Conservation (phyloP, 164 flowering plant species). For the Stephania cephalantha region DNA sequence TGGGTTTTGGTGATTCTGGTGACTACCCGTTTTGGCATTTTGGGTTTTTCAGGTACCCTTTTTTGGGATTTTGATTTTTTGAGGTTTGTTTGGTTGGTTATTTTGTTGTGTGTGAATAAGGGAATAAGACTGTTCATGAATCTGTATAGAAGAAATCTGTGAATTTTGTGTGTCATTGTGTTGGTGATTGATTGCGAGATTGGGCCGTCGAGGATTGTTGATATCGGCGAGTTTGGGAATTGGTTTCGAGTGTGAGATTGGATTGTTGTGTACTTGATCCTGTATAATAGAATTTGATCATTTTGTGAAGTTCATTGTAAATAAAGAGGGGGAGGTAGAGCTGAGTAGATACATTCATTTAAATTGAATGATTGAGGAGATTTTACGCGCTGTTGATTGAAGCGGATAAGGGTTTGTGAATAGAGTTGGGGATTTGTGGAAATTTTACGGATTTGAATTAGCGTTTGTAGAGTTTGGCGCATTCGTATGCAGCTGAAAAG, state of each 20-base stretch:
- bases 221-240: too few species aligned
- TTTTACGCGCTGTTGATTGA: background rate
- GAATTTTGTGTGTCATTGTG: background rate
- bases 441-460: background rate
- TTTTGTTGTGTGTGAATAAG: background rate
- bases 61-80: background rate
- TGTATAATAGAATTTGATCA: background rate
- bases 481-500: conserved; percentile 7
- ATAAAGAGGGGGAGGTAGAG: background rate
- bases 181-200: background rate
- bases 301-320: background rate
- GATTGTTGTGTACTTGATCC: background rate
- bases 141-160: background rate
- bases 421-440: background rate
- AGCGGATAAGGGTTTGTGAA: background rate
- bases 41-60: background rate
- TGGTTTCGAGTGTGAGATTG: background rate
- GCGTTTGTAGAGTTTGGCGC: conserved; percentile 4
- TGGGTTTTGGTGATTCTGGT: background rate
- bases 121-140: background rate
- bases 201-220: background rate
- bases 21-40: background rate
- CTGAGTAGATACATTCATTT: background rate
- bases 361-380: background rate
- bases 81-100: background rate